Evolutionary conservation across 495 filamentous ascomycete genomes (phyloP), one percentile per base, ranked within the genome.

Genomic region (Hypomontagnella monticulosa): DNA sequence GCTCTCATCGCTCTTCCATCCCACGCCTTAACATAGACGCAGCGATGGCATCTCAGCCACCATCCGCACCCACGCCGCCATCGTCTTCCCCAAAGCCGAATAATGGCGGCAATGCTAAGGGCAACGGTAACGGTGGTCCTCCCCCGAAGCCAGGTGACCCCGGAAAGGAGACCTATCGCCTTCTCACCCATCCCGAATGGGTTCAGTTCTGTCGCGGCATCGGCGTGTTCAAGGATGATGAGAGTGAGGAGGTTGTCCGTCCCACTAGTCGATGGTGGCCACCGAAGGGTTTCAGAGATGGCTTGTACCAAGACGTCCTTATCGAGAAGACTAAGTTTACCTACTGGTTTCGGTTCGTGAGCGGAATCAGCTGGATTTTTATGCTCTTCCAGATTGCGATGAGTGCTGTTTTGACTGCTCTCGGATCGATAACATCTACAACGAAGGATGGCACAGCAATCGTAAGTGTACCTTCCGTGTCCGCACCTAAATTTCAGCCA

Each of bases 381-480:
- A 75, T 82, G 76, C 60, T 81, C 11, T 19, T 77, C 3, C 80
- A 82, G 52, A 75, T 82, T 44, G 70, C 76, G 8, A 59, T 82
- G 32, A 78, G 79, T 40, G 79, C 80, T 11, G 67, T 77, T 1
- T 65, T 82, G 52, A 82, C 80, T 0, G 80, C 80, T 0, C 73
- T 82, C 30, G 80, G 80, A 0, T 77, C 77, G 1, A 32, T 75
- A 16, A 8, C 63, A 19, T 49, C 64, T 15, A 36, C 72, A 2
- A 18, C 34, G 7, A 69, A 63, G 18, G 10, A 71, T 4, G 72
- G 74, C 11, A 73, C 63, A 1, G 66, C 72, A 30, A 79, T 82
- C 41, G 70, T 73, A 53, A 65, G 70, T n/a, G n/a, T n/a, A n/a
- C n/a, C n/a, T n/a, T n/a, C 23, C 14, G 36, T 23, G 41, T 4